Evolutionary conservation across 2,329 filamentous ascomycete species (phyloP).

Genomic region (Arthrinium phaeospermum): DNA sequence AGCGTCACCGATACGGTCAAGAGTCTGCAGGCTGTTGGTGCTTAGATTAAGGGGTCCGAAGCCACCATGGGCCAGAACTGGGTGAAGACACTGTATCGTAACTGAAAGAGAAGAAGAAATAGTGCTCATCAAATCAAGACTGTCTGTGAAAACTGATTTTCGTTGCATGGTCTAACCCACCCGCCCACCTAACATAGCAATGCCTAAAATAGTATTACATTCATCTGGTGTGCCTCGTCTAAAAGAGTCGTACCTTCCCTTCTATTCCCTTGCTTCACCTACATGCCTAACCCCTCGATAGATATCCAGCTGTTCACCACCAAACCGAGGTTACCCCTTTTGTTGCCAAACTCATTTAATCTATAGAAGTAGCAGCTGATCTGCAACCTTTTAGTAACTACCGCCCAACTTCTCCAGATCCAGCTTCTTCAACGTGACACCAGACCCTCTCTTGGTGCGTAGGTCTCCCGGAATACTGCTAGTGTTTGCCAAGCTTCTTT

Average conservation of each 20-base stretch:
- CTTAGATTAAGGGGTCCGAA: constrained; percentile 24
- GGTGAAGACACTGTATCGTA: background rate
- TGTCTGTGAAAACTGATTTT: background rate
- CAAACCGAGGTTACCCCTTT: background rate
- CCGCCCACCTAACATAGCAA: background rate
- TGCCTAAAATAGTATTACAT: constrained; percentile 15
- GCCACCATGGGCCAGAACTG: background rate
- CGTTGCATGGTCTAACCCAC: background rate
- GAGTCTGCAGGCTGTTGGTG: constrained; percentile 60
- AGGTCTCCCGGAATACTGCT: background rate
- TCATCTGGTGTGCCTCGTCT: constrained; percentile 2
- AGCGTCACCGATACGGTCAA: constrained; percentile 67
- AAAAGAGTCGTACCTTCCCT: background rate
- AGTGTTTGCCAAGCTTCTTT: background rate
- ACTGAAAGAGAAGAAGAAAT: background rate
- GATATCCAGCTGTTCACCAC: constrained; percentile 11
- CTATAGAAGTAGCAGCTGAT: background rate
- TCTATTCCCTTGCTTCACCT: background rate
- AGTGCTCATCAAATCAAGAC: background rate
- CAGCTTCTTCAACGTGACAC: constrained; percentile 30
- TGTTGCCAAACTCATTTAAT: background rate
- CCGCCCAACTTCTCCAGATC: constrained; percentile 35
- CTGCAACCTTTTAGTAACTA: constrained; percentile 28
- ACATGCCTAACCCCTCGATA: background rate
- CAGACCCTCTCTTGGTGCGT: constrained; percentile 24